Conservation (phyloP, 768 basidiomycete species). For the Xerocomellus chrysenteron region DNA sequence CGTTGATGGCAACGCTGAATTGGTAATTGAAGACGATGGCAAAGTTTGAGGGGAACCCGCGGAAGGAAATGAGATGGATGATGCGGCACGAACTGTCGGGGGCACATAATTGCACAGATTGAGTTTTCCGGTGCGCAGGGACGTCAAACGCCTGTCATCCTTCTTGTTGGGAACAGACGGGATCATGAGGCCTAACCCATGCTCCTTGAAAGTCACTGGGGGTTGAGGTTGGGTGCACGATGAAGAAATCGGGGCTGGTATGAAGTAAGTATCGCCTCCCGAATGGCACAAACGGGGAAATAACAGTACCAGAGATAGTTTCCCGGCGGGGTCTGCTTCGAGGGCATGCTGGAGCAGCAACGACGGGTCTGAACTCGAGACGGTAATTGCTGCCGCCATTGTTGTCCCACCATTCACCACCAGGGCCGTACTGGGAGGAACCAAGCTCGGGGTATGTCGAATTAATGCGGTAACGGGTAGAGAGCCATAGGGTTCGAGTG, state of each 20-base stretch:
- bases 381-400: slow-evolving; percentile 77
- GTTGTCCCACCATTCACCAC: slow-evolving; percentile 94
- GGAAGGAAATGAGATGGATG: slow-evolving; percentile 4
- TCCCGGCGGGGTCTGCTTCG: slow-evolving; percentile 18
- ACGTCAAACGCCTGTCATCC: neutral
- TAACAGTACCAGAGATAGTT: slow-evolving; percentile 19
- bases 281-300: neutral
- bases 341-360: neutral
- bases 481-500: slow-evolving; percentile 58
- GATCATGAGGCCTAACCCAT: slow-evolving; percentile 6
- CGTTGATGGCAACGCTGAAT: neutral
- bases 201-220: slow-evolving; percentile 10
- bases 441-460: slow-evolving; percentile 19
- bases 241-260: slow-evolving; percentile 8
- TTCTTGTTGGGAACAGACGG: neutral
- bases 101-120: slow-evolving; percentile 35
- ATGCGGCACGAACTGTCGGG: slow-evolving; percentile 14
- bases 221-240: neutral
- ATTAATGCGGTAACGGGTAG: slow-evolving; percentile 47
- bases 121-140: slow-evolving; percentile 22
- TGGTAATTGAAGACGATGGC: neutral
- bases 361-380: slow-evolving; percentile 53
- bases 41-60: neutral
- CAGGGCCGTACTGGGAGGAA: slow-evolving; percentile 35
- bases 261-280: neutral